Conservation (phyloP, 1,139 yeast genomes). For the Lodderomyces oxycetoniae region DNA sequence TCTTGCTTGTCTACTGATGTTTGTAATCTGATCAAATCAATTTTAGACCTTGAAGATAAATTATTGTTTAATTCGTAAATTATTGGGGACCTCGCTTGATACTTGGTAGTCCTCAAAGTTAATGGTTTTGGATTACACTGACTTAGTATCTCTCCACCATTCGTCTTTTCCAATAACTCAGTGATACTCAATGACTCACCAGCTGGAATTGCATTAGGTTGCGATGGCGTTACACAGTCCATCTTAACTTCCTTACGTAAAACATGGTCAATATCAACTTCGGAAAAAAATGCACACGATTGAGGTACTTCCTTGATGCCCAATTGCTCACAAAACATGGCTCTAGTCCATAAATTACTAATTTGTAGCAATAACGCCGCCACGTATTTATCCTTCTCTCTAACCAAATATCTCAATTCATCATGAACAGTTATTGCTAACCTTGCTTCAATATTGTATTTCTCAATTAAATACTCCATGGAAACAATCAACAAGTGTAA, state of each 20-base stretch:
- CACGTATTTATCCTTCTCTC: slow-evolving; percentile 65
- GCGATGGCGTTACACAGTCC: slow-evolving; percentile 89
- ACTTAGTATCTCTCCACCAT: slow-evolving; percentile 19
- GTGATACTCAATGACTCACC: slow-evolving; percentile 74
- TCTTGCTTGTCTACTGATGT: slow-evolving; percentile 16
- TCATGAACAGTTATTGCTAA: slow-evolving; percentile 90
- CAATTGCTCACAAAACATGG: slow-evolving; percentile 88
- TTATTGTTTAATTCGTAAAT: slow-evolving; percentile 23
- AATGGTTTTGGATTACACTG: slow-evolving; percentile 8
- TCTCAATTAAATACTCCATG: slow-evolving; percentile 75
- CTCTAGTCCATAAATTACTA: slow-evolving; percentile 92
- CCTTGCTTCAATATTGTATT: slow-evolving; percentile 70
- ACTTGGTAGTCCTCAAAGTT: slow-evolving; percentile 15
- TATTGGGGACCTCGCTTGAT: slow-evolving; percentile 21
- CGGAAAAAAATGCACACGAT: slow-evolving; percentile 92
- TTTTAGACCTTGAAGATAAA: slow-evolving; percentile 15
- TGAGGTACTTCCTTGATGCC: slow-evolving; percentile 91
- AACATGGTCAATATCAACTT: slow-evolving; percentile 85
- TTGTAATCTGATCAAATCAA: slow-evolving; percentile 28
- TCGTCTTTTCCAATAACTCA: slow-evolving; percentile 39
- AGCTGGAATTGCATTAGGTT: slow-evolving; percentile 62
- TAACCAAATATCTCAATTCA: slow-evolving; percentile 79
- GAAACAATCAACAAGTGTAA: slow-evolving; percentile 78
- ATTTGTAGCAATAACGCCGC: slow-evolving; percentile 83
- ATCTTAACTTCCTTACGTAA: slow-evolving; percentile 84